Evolutionary conservation across 129 eudicot genomes (phyloP), one percentile per base, ranked within the genome.

Genomic region (Artemisia annua): DNA sequence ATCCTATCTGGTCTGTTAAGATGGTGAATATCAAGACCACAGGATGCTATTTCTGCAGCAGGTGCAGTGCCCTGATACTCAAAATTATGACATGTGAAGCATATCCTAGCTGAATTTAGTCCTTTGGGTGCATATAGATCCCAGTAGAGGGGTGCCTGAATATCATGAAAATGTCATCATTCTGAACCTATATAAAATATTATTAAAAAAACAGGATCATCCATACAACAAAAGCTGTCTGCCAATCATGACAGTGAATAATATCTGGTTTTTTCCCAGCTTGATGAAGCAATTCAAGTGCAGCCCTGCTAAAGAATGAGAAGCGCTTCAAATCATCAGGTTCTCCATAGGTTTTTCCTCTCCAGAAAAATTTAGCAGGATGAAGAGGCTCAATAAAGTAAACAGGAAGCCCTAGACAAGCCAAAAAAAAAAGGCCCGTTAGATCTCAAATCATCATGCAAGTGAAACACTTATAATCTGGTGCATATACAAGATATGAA

Each of bases 231-330:
- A 94, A 94, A 82, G 97, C 87, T 63, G 99, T 94, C 80, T 94
- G 97, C 99, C 99, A 94, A 85, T 94, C 99, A 86, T 94, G 99
- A 77, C 99, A 90, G 77, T 94, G 99, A 60, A 94, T 94, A 46
- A 94, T 94, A 78, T 94, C 99, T 6, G 99, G 99, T 76, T 75
- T 90, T 82, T 94, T 94, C 49, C 91, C 97, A 74, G 91, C 83
- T 85, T 90, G 99, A 61, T 80, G 89, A 76, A 94, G 67, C 71
- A 94, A 83, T 86, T 94, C 99, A 73, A 94, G 97, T 44, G 99
- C 99, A 61, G 96, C 99, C 86, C 99, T 89, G 75, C 99, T 94
- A 61, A 94, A 94, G 88, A 83, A 94, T 4, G 99, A 94, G 78
- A 94, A 94, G 57, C 99, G 86, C 85, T 85, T 88, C 75, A 94